Evolutionary conservation across 2,329 filamentous ascomycete species (phyloP).

Genomic region (Aspergillus quadricinctus): DNA sequence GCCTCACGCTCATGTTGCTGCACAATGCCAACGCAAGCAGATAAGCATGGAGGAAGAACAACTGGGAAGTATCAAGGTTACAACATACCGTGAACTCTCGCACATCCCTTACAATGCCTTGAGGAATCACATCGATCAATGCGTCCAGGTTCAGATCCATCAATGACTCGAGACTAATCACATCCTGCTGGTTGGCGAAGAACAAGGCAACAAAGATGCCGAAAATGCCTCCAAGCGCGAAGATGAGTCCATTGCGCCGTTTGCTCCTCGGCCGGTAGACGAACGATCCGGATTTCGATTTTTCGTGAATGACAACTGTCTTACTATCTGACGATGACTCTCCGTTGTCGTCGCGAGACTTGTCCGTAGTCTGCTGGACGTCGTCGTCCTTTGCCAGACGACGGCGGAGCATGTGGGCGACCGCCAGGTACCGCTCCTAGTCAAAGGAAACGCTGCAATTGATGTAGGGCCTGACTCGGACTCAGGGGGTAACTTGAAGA

Average conservation of each 20-base stretch:
- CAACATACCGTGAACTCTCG: conserved; percentile 70
- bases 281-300: conserved; percentile 22
- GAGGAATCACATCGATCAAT: conserved; percentile 81
- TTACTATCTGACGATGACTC: conserved; percentile 5
- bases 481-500: neutral
- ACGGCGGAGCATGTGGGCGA: conserved; percentile 36
- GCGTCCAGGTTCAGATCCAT: conserved; percentile 74
- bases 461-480: neutral
- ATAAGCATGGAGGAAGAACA: neutral
- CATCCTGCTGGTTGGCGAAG: conserved; percentile 82
- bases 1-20: conserved; percentile 79
- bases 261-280: conserved; percentile 52
- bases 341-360: conserved; percentile 17
- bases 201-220: conserved; percentile 84
- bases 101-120: conserved; percentile 79
- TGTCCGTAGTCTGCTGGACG: conserved; percentile 16
- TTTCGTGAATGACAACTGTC: conserved; percentile 9
- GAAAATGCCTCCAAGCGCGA: conserved; percentile 82
- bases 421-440: conserved; percentile 6
- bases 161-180: conserved; percentile 76
- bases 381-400: conserved; percentile 38
- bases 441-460: neutral
- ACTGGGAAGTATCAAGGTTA: neutral
- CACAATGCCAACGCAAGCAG: conserved; percentile 4
- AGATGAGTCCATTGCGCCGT: conserved; percentile 75